Evolutionary conservation across 2,329 filamentous ascomycete genomes (phyloP).

Genomic region (Cladosporium sp.): DNA sequence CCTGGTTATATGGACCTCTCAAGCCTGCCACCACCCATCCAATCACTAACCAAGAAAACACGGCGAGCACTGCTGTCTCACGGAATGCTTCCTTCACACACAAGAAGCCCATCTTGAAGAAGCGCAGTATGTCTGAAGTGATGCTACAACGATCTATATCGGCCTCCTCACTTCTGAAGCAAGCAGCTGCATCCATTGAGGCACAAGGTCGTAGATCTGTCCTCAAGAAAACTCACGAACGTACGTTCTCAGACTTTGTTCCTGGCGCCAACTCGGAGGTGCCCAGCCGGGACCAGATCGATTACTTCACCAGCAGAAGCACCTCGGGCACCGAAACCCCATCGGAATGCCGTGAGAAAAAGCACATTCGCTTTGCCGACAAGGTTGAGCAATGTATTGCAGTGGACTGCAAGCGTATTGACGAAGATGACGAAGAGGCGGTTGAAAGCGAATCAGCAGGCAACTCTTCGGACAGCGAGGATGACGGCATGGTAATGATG

Average conservation of each 20-base stretch:
- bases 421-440: slow-evolving; percentile 53
- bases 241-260: slow-evolving; percentile 60
- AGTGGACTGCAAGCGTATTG: slow-evolving; percentile 77
- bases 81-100: slow-evolving; percentile 65
- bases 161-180: slow-evolving; percentile 81
- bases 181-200: slow-evolving; percentile 80
- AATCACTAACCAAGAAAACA: slow-evolving; percentile 46
- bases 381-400: slow-evolving; percentile 95
- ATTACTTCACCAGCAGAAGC: slow-evolving; percentile 55
- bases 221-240: slow-evolving; percentile 76
- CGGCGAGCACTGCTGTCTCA: slow-evolving; percentile 53
- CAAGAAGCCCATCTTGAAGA: slow-evolving; percentile 93
- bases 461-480: slow-evolving; percentile 47
- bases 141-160: slow-evolving; percentile 89
- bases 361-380: slow-evolving; percentile 94
- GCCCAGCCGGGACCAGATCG: slow-evolving; percentile 58
- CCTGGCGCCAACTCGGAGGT: slow-evolving; percentile 58
- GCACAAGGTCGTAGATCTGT: slow-evolving; percentile 67
- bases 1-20: slow-evolving; percentile 92
- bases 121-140: slow-evolving; percentile 90
- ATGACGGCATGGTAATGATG: slow-evolving; percentile 80
- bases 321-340: slow-evolving; percentile 69
- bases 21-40: slow-evolving; percentile 64
- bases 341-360: slow-evolving; percentile 57
- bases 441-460: slow-evolving; percentile 31